phyloP scores from a whole-genome alignment of 179 eudicot species.

The Silene noctiflora region DNA sequence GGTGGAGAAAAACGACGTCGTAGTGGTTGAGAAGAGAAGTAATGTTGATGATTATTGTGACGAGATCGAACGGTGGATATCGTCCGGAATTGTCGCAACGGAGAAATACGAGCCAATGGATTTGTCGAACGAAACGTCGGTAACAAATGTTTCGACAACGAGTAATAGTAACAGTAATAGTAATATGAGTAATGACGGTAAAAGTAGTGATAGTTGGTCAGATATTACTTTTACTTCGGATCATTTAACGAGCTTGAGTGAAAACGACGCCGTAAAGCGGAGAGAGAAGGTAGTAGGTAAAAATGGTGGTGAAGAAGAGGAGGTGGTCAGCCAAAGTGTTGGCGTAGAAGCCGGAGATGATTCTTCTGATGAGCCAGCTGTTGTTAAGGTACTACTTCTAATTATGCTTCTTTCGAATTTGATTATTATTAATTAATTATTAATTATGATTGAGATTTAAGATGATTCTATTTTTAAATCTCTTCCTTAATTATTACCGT shows the following conservation, averaged over 20 bases:
- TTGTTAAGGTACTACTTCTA: constrained; percentile 31
- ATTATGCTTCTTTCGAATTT: not conserved
- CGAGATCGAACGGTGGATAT: constrained; percentile 59
- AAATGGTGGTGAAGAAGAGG: constrained; percentile 11
- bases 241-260: constrained; percentile 24
- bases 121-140: constrained; percentile 34
- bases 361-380: constrained; percentile 29
- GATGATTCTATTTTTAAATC: not conserved
- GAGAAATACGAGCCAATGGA: constrained; percentile 39
- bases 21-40: not conserved
- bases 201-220: constrained; percentile 42
- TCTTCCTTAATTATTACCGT: too few species aligned
- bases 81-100: constrained; percentile 30
- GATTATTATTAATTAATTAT: not conserved
- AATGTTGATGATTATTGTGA: constrained; percentile 7
- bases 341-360: constrained; percentile 32
- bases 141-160: constrained; percentile 16
- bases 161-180: constrained; percentile 19
- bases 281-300: constrained; percentile 22
- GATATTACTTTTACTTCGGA: constrained; percentile 47
- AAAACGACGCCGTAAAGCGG: constrained; percentile 42
- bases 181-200: constrained; percentile 29
- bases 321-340: constrained; percentile 25
- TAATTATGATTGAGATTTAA: not conserved
- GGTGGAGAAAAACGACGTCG: not conserved